Evolutionary conservation across 1,139 yeast species (phyloP), one percentile per base, ranked within the genome.

Genomic region (Zygosaccharomyces sapae): DNA sequence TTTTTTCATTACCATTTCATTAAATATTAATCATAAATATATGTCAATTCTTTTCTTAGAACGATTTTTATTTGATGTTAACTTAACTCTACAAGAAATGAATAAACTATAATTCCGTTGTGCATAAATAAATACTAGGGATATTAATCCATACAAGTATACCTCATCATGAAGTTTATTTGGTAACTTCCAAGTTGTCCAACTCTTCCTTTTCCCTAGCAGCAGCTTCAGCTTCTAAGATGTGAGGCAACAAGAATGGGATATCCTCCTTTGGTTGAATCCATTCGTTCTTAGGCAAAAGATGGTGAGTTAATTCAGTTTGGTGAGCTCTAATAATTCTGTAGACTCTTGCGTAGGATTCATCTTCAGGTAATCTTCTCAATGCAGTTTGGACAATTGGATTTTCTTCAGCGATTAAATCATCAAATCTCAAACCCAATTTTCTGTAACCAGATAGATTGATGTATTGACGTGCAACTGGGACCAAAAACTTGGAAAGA

Each of bases 141-240:
- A 29, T 31, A 12, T 4, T 7, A 4, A 31, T 13, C 7, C 19
- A 13, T 31, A 31, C 5, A 13, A 8, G 18, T 8, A 13, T 13
- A 29, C 8, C n/a, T 33, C 25, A 24, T 38, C 18, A 16, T 19
- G 44, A 13, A 9, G 8, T 13, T 45, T 48, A 54, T 49, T 53
- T 55, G 50, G 52, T 48, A 44, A 63, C 51, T 50, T 61, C 62
- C 48, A 88, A 76, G 76, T 86, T 85, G 76, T 90, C 96, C 65
- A 92, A 80, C 67, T 85, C 95, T 55, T 77, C 81, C 74, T 85
- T 87, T 76, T 90, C 98, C 58, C 79, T 76, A 45, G 83, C 85
- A 71, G 88, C 97, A 66, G 88, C 89, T 74, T 90, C 97, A 54
- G 94, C 95, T 75, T 90, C 97, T 67, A 90, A 79, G 55, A 90